Evolutionary conservation across 495 filamentous ascomycete genomes (phyloP), one percentile per base, ranked within the genome.

Genomic region (Penicillium longicatenatum): DNA sequence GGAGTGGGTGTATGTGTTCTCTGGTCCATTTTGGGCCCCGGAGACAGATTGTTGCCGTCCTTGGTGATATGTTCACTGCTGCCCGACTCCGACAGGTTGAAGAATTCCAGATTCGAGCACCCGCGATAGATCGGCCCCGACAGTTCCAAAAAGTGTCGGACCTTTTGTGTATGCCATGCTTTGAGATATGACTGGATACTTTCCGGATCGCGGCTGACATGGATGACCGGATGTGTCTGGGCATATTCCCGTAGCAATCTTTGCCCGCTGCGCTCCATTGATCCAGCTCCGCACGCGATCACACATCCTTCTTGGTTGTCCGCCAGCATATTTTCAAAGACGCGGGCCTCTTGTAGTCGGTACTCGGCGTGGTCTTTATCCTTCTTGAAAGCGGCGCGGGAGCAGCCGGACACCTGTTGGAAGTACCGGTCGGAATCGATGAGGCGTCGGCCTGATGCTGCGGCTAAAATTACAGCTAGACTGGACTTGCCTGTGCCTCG

Each of bases 41-140:
- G 63, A 7, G 68, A 67, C 8, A 60, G 35, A 20, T 78, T 70
- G 4, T 71, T 68, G 29, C 65, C 65, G 33, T 74, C 67, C 20
- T 71, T 70, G 19, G 20, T 26, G n/a, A 20, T 41, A n/a, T 61
- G 50, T n/a, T 70, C 65, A 5, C 62, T 52, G 19, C 64, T 59
- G 44, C 55, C 30, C 20, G 66, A 64, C 55, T 73, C 65, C 4
- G 73, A 72, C n/a, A 90, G 69, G 62, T 93, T 93, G 75, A 87
- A 92, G 61, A 87, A 92, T 65, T 91, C 89, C 31, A 88, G 74
- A 60, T 91, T 92, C 10, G 89, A 89, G 69, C 86, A 91, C 19
- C 71, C 71, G 54, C 82, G 75, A 64, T 75, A 88, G 57, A 78
- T 85, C 63, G 68, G 73, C 58, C 69, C 82, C 45, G 75, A 84